Conservation (phyloP, 2,329 filamentous ascomycete species). For the Aspergillus sp. region DNA sequence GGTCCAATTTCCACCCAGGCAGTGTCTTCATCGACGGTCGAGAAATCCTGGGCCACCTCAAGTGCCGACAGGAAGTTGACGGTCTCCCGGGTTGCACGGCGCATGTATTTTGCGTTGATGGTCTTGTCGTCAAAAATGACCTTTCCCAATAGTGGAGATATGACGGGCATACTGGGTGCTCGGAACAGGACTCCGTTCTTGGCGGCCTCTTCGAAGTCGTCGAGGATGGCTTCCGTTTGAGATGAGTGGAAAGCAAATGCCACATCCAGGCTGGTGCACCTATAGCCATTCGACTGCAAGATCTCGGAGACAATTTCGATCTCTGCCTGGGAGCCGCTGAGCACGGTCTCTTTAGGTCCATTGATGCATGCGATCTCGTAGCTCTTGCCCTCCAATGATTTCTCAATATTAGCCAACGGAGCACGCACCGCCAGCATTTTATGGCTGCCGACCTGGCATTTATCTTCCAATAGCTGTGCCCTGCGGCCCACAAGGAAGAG, state of each 20-base stretch:
- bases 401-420: constrained; percentile 39
- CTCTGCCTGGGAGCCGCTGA: constrained; percentile 62
- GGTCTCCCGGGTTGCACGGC: constrained; percentile 64
- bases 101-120: constrained; percentile 63
- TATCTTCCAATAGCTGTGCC: constrained; percentile 64
- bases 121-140: constrained; percentile 55
- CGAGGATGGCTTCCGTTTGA: constrained; percentile 20
- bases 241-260: constrained; percentile 55
- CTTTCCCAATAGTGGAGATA: constrained; percentile 66
- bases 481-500: constrained; percentile 69
- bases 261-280: constrained; percentile 62
- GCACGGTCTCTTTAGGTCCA: constrained; percentile 70
- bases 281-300: constrained; percentile 55
- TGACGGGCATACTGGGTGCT: constrained; percentile 59
- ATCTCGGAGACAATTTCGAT: constrained; percentile 55
- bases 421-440: constrained; percentile 62
- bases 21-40: constrained; percentile 59
- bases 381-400: constrained; percentile 34
- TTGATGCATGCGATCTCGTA: constrained; percentile 71
- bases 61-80: constrained; percentile 69
- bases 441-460: constrained; percentile 67
- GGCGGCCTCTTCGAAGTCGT: constrained; percentile 14
- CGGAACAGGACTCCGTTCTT: constrained; percentile 51
- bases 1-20: constrained; percentile 74
- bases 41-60: constrained; percentile 54